These are phyloP conservation scores for Boletellus ananas DNA, from an alignment of 768 basidiomycete species.

Conservation along the genomic window DNA sequence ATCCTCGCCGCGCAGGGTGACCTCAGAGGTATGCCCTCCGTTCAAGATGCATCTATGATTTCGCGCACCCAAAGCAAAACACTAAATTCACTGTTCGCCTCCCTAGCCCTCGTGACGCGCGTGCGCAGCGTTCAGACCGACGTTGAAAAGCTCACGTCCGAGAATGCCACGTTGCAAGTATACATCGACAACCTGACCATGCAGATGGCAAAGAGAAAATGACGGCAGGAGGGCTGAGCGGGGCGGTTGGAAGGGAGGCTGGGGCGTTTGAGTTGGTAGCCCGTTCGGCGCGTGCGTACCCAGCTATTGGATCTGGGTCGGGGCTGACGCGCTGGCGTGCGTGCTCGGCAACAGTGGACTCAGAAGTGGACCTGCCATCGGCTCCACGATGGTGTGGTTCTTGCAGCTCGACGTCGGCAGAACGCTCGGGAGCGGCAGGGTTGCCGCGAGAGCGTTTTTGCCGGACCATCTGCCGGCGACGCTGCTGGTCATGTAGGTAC, in stretches of 20 bases:
- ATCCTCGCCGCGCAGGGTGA: slow-evolving; percentile 74
- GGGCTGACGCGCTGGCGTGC: neutral
- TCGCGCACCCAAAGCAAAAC: neutral
- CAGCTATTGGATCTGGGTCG: too few species aligned
- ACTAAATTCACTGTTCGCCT: neutral
- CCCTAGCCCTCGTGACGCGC: slow-evolving; percentile 59
- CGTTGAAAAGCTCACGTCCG: slow-evolving; percentile 74
- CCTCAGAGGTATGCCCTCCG: slow-evolving; percentile 50
- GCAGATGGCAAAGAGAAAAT: slow-evolving; percentile 80
- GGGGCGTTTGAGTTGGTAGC: too few species aligned
- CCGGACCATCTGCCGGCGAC: neutral
- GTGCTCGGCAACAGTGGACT: neutral
- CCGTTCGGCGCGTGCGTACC: too few species aligned
- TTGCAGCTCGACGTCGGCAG: neutral
- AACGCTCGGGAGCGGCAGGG: neutral
- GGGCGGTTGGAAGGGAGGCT: too few species aligned
- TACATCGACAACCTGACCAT: slow-evolving; percentile 87
- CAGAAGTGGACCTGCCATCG: neutral
- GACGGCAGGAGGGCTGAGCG: slow-evolving; percentile 11
- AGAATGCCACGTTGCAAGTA: slow-evolving; percentile 81
- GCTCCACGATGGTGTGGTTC: neutral
- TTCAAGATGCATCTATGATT: neutral
- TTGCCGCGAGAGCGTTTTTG: neutral
- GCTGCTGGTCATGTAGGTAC: slow-evolving; percentile 12
- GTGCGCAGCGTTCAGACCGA: slow-evolving; percentile 71